phyloP scores from a whole-genome alignment of 2,329 filamentous ascomycete genomes.

The Ceratocystis huliohia region DNA sequence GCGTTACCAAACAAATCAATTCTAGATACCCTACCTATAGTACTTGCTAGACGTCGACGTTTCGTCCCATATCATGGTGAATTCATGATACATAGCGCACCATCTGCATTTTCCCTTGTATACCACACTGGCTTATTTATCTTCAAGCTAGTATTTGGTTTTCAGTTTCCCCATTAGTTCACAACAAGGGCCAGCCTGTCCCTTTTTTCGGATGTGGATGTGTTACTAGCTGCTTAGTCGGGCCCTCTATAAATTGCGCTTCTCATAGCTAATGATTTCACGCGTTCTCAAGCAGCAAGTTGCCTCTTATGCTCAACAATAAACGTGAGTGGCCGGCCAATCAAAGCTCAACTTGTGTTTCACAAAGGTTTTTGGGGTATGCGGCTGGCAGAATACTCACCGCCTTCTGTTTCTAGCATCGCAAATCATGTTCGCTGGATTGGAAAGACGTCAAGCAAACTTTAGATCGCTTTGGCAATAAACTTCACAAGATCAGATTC shows the following conservation, averaged over 20 bases:
- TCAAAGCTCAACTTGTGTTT: background rate
- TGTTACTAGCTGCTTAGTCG: background rate
- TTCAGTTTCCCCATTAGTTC: background rate
- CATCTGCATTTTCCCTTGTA: background rate
- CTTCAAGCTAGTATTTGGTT: background rate
- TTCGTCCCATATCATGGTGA: background rate
- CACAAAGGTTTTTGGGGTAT: constrained; percentile 4
- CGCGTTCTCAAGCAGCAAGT: background rate
- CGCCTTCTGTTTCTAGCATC: constrained; percentile 9
- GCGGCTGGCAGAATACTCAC: background rate
- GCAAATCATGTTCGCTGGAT: constrained; percentile 17
- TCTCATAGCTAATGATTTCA: background rate
- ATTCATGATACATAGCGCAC: background rate
- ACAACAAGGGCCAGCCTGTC: background rate
- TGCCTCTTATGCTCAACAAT: background rate
- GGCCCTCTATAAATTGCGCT: background rate
- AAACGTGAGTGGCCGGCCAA: background rate
- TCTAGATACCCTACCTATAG: background rate
- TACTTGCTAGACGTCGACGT: background rate
- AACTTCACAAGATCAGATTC: background rate
- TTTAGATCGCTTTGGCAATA: background rate
- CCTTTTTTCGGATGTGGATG: background rate
- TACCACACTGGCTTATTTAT: background rate
- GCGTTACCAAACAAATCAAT: background rate
- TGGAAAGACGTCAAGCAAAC: constrained; percentile 11